Evolutionary conservation across 176 grass and related monocot genomes (phyloP).

Genomic region (Ensete ventricosum): DNA sequence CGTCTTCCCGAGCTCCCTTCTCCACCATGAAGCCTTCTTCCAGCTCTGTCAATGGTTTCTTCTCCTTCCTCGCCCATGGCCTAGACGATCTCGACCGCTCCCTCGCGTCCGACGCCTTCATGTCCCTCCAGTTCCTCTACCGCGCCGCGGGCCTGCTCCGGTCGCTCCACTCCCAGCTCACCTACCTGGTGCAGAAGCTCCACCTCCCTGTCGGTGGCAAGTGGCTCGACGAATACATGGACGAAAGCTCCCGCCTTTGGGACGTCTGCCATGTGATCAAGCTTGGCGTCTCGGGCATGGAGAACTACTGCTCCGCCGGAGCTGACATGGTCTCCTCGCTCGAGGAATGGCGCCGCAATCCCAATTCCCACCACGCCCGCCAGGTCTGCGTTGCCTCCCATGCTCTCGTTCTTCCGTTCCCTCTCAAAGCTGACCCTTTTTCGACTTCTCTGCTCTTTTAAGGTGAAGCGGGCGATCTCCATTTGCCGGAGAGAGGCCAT

Average conservation of each 20-base stretch:
- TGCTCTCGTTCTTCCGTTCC: not conserved
- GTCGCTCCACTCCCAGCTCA: conserved; percentile 49
- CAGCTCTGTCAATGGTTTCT: conserved; percentile 55
- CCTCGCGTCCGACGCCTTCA: conserved; percentile 27
- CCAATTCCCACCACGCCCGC: conserved; percentile 32
- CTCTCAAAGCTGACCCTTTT: not conserved
- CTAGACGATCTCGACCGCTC: conserved; percentile 66
- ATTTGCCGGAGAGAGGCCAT: conserved; percentile 52
- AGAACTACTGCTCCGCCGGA: conserved; percentile 42
- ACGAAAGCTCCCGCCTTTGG: conserved; percentile 81
- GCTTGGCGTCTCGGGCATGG: conserved; percentile 52
- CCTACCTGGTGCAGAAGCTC: conserved; percentile 55
- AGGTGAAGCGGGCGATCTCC: conserved; percentile 57
- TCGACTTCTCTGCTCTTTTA: conserved; percentile 3
- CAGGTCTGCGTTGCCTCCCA: conserved; percentile 25
- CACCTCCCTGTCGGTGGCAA: conserved; percentile 66
- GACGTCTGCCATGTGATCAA: conserved; percentile 62
- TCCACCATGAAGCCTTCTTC: conserved; percentile 51
- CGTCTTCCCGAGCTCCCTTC: not conserved
- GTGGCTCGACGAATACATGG: conserved; percentile 96
- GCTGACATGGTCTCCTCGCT: conserved; percentile 45
- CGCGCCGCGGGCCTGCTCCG: conserved; percentile 49
- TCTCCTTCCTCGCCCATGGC: conserved; percentile 53
- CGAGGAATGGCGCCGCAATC: conserved; percentile 15
- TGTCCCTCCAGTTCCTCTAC: conserved; percentile 56